These are phyloP conservation scores for Blastocladiella britannica DNA, from an alignment of 192 early-diverging fungal species.

Conservation along the genomic window DNA sequence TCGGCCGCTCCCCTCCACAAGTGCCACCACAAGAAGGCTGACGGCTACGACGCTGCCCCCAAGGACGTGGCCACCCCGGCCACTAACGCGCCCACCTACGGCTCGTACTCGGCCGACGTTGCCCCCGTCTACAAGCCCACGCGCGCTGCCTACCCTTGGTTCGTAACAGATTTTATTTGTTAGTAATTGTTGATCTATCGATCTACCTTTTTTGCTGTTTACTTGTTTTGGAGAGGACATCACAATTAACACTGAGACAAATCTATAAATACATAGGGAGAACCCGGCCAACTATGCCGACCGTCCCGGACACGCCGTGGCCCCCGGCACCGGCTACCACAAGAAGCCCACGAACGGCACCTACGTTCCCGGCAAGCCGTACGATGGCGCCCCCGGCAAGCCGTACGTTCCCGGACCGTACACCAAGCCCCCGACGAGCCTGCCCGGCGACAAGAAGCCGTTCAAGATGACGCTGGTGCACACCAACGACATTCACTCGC, in stretches of 20 bases:
- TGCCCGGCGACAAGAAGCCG: slow-evolving; percentile 1
- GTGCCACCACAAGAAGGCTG: not conserved
- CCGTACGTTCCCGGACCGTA: not conserved
- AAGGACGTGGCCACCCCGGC: not conserved
- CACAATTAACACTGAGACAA: too few species aligned
- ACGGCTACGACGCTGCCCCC: not conserved
- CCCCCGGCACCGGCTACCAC: not conserved
- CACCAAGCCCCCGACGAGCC: not conserved
- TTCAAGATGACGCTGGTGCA: not conserved
- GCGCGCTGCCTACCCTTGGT: not conserved
- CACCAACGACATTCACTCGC: slow-evolving; percentile 28
- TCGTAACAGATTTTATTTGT: too few species aligned
- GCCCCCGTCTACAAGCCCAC: not conserved
- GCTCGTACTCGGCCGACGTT: too few species aligned
- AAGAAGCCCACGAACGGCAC: not conserved
- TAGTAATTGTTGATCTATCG: not conserved
- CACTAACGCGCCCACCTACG: too few species aligned
- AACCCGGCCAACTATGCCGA: not conserved
- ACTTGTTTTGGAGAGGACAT: too few species aligned
- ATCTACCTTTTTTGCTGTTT: not conserved
- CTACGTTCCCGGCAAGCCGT: not conserved
- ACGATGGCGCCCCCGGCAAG: not conserved
- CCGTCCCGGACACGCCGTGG: not conserved
- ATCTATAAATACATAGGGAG: not conserved
- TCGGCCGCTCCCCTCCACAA: not conserved